Percentiles rank a stretch among this genome's conserved stretches.
Conservation (phyloP, 106 monocot genomes). For the Allium sativum region DNA sequence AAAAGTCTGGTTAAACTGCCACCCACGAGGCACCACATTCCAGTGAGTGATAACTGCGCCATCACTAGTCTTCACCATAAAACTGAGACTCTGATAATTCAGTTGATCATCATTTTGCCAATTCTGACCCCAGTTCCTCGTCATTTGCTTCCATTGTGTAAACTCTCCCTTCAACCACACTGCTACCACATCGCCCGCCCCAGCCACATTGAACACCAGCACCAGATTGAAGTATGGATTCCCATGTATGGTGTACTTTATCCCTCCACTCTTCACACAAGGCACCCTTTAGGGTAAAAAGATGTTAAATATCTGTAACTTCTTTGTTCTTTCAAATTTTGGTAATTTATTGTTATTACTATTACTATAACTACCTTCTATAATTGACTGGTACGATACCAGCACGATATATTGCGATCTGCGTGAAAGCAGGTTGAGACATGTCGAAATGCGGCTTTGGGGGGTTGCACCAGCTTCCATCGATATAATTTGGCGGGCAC, state of each 20-base stretch:
- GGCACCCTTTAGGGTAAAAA: conserved; percentile 10
- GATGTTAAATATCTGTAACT: neutral
- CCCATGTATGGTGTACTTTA: conserved; percentile 32
- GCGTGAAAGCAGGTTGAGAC: neutral
- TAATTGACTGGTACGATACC: neutral
- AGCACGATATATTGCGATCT: neutral
- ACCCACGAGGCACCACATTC: conserved; percentile 15
- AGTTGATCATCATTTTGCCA: conserved; percentile 17
- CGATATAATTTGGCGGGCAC: conserved; percentile 8
- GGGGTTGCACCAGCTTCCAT: conserved; percentile 12
- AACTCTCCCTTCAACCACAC: conserved; percentile 30
- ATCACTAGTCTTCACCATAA: conserved; percentile 23
- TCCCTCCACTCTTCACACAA: conserved; percentile 24
- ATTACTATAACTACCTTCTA: neutral
- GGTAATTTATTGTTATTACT: neutral
- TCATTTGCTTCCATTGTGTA: conserved; percentile 22
- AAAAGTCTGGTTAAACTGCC: conserved; percentile 27
- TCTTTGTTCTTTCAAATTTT: neutral
- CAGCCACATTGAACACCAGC: conserved; percentile 37
- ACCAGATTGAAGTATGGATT: conserved; percentile 26
- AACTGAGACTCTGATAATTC: conserved; percentile 18
- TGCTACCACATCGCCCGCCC: conserved; percentile 33
- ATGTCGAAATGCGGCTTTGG: neutral
- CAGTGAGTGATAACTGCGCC: conserved; percentile 11
- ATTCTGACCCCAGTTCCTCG: conserved; percentile 27